Evolutionary conservation across 78 protist species (phyloP), one percentile per base, ranked within the genome.

Genomic region (Dictyostelium capitatum): DNA sequence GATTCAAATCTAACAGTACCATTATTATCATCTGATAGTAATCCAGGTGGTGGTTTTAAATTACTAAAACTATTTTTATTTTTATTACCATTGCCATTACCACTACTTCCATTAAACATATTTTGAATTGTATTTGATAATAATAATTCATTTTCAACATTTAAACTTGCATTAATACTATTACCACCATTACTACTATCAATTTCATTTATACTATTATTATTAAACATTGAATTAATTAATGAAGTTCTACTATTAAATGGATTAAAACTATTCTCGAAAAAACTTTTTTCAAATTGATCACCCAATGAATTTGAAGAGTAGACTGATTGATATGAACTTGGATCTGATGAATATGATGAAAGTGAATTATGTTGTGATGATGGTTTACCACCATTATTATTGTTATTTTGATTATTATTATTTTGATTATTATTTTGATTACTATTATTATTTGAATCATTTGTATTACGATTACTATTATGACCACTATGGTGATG

Each of bases 311-410:
- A 84, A 23, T n/a, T 79, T 28, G 89, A 81, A 8, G 89, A 81
- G 14, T 50, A 64, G 8, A 74, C 92, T 4, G 92, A 84, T 53
- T 74, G 25, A 84, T 84, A 84, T 3, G 92, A 84, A 62, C 92
- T 84, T 41, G 73, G 73, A 51, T 74, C 92, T 9, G 92, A 84
- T 53, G 92, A 84, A 53, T 73, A 83, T 25, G 92, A 84, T 19
- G 77, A 59, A 19, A 51, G n/a, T 41, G 79, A 84, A 4, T 65
- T 83, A 37, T 47, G 79, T 54, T 25, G 62, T n/a, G 53, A 77
- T 23, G 73, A 64, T 70, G 23, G 7, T 20, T 23, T 11, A n/a
- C 19, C 17, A 74, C 46, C 30, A 51, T 12, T 51, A 1, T 51
- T 51, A 4, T 37, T 37, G 2, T 37, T 37, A 37, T 37, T 37